A percentile compares a stretch with the other conserved stretches of the same genome.
Evolutionary conservation across 495 filamentous ascomycete species (phyloP).

Genomic region (Geoglossum glabrum): DNA sequence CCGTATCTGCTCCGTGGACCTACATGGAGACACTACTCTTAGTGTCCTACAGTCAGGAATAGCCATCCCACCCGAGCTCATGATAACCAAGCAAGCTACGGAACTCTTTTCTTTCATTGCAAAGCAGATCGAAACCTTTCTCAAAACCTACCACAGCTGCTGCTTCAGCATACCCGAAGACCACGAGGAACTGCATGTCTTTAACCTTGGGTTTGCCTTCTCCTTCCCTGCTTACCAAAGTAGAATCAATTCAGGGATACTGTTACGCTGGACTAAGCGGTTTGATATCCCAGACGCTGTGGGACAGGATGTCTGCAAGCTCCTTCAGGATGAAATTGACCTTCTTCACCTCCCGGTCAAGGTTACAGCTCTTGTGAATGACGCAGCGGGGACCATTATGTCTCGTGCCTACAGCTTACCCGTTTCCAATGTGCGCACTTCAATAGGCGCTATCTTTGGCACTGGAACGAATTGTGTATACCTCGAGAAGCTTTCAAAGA

Average conservation of each 20-base stretch:
- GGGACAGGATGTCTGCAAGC: conserved; percentile 80
- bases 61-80: conserved; percentile 70
- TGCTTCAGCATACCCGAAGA: conserved; percentile 45
- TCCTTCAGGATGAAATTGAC: conserved; percentile 86
- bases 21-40: conserved; percentile 87
- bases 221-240: conserved; percentile 86
- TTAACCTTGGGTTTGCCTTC: conserved; percentile 91
- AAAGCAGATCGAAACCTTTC: conserved; percentile 73
- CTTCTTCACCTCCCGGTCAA: conserved; percentile 68
- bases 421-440: conserved; percentile 44
- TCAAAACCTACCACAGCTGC: conserved; percentile 70
- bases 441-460: conserved; percentile 29
- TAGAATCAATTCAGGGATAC: conserved; percentile 70
- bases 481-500: conserved; percentile 63
- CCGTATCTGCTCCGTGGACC: conserved; percentile 80
- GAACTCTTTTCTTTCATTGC: conserved; percentile 84
- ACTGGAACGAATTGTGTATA: conserved; percentile 94
- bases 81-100: conserved; percentile 44
- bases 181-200: conserved; percentile 45
- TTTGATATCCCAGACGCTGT: conserved; percentile 87
- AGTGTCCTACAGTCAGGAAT: conserved; percentile 80
- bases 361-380: conserved; percentile 89
- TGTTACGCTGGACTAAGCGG: conserved; percentile 94
- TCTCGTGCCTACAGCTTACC: conserved; percentile 89
- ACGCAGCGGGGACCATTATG: conserved; percentile 95